Evolutionary conservation across 306 rosid genomes (phyloP), one percentile per base, ranked within the genome.

Genomic region (Spatholobus suberectus): DNA sequence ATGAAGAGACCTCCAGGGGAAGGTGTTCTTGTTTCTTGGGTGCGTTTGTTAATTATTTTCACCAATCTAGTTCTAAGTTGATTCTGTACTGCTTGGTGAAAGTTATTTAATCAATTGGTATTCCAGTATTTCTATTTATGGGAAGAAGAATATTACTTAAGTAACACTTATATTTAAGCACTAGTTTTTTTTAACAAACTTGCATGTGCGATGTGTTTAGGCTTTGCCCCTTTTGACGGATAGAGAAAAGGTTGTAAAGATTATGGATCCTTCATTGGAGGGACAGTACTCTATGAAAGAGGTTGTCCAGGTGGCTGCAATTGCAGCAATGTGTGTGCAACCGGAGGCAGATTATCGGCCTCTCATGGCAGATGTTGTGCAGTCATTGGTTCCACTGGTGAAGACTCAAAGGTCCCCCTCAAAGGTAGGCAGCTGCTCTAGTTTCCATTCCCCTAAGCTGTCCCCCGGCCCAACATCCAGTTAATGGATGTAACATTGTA

Each of bases 281-380:
- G 98, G 96, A 67, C 98, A 91, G 71, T 91, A 93, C 88, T 89
- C 94, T 14, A 90, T 93, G 97, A 96, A 96, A 88, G 99, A 93
- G 77, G 96, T 90, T 49, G 86, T 96, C 86, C 99, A 96, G 88
- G 96, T 96, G 49, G 97, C 99, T 2, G 99, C 99, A 27, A 93
- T 96, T 76, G 98, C 99, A 34, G 90, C 97, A 29, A 89, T 93
- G 99, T 96, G 99, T 49, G 98, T 96, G 58, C 99, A 96, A 76
- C 98, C 97, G 0, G 99, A 93, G 87, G 94, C 96, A 9, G 98
- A 93, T 84, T 96, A 96, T 84, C 88, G 99, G 79, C 99, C 99
- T 1, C 93, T 96, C 76, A 96, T 93, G 99, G 96, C 97, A 5
- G 99, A 96, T 83, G 99, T 96, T 17, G 98, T 96, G 79, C 98